Percentiles rank a stretch among this genome's conserved stretches.
phyloP scores from a whole-genome alignment of 805 yeast species.

The Barnettozyma californica region DNA sequence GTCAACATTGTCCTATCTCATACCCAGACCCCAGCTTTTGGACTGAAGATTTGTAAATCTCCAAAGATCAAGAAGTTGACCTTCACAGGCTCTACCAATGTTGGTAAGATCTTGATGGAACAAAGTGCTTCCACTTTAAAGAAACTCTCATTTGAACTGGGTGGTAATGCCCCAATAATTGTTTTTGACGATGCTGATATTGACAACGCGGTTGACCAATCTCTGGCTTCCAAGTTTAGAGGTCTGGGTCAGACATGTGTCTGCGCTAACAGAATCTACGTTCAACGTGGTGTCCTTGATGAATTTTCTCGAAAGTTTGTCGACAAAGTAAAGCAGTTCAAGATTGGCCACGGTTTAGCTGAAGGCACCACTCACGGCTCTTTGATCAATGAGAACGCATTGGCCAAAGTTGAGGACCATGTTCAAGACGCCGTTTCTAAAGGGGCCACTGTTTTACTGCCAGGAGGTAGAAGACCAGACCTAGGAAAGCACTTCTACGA shows the following conservation, averaged over 20 bases:
- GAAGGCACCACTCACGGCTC: slow-evolving; percentile 50
- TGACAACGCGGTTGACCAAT: slow-evolving; percentile 48
- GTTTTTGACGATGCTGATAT: slow-evolving; percentile 57
- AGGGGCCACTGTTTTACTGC: slow-evolving; percentile 46
- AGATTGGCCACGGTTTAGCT: slow-evolving; percentile 53
- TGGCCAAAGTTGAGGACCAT: slow-evolving; percentile 51
- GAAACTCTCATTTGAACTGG: slow-evolving; percentile 57
- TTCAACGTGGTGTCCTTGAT: slow-evolving; percentile 46
- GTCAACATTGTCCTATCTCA: slow-evolving; percentile 47
- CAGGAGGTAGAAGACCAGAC: slow-evolving; percentile 48
- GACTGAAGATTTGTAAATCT: slow-evolving; percentile 45
- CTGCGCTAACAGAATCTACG: slow-evolving; percentile 55
- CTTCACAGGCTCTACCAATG: slow-evolving; percentile 61
- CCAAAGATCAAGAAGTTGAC: slow-evolving; percentile 48
- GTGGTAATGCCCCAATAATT: slow-evolving; percentile 64
- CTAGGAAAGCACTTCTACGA: slow-evolving; percentile 48
- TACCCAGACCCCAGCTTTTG: slow-evolving; percentile 47
- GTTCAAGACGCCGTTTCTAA: slow-evolving; percentile 46
- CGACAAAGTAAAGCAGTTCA: slow-evolving; percentile 40
- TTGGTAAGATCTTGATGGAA: slow-evolving; percentile 54
- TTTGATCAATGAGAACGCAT: slow-evolving; percentile 45
- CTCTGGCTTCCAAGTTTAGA: slow-evolving; percentile 52
- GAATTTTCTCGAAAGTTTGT: slow-evolving; percentile 41
- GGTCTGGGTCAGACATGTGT: slow-evolving; percentile 64
- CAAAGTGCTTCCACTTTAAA: slow-evolving; percentile 54